Percentiles rank a stretch among this genome's conserved stretches.
phyloP scores from a whole-genome alignment of 208 protist genomes.

The Phytomonas serpens region DNA sequence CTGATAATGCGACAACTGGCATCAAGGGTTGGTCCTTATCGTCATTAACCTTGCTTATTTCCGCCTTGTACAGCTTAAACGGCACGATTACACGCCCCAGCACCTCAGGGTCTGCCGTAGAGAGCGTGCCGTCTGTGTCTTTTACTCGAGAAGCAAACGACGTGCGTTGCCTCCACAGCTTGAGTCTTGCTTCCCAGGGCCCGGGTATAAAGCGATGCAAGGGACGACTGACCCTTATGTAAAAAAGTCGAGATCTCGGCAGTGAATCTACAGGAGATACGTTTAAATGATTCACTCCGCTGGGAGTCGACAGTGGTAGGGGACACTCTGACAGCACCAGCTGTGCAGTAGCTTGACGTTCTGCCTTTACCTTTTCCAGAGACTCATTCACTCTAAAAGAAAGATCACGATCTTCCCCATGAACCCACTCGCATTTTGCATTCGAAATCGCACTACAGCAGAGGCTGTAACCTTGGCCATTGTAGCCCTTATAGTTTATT shows the following conservation, averaged over 20 bases:
- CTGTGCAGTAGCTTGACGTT: not conserved
- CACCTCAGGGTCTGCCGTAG: conserved; percentile 21
- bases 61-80: conserved; percentile 26
- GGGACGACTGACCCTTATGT: conserved; percentile 42
- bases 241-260: conserved; percentile 12
- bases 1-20: not conserved
- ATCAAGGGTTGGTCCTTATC: not conserved
- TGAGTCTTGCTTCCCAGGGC: conserved; percentile 40
- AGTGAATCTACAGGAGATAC: not conserved
- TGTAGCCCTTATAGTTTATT: conserved; percentile 75
- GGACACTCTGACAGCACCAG: conserved; percentile 20
- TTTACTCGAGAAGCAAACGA: not conserved
- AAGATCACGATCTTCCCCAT: conserved; percentile 19
- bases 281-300: not conserved
- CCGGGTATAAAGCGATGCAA: conserved; percentile 42
- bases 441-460: conserved; percentile 54
- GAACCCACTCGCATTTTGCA: conserved; percentile 26
- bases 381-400: conserved; percentile 13
- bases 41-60: not conserved
- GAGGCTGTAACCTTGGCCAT: conserved; percentile 67
- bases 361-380: not conserved
- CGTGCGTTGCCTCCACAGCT: conserved; percentile 40
- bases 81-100: conserved; percentile 58
- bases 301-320: conserved; percentile 13
- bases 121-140: not conserved